These are phyloP conservation scores for Nemophila menziesii DNA, from an alignment of 257 asterid species.

Conservation along the genomic window DNA sequence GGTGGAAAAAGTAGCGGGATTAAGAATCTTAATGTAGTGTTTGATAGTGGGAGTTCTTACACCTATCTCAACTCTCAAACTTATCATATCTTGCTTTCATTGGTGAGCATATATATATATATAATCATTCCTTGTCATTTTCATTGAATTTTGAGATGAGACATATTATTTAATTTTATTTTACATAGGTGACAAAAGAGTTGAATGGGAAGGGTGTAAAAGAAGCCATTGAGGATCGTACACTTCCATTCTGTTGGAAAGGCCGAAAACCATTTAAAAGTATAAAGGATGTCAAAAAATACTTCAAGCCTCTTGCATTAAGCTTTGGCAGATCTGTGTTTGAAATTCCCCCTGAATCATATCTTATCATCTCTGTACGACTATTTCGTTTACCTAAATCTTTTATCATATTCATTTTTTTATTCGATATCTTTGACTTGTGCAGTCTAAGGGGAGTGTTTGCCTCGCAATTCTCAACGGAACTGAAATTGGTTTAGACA, in stretches of 20 bases:
- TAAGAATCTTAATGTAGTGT: constrained; percentile 61
- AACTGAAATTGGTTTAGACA: constrained; percentile 70
- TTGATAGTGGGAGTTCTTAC: constrained; percentile 97
- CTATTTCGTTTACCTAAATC: constrained; percentile 5
- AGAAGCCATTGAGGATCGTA: constrained; percentile 60
- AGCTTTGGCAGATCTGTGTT: constrained; percentile 53
- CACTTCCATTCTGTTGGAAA: constrained; percentile 88
- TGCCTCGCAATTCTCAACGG: constrained; percentile 92
- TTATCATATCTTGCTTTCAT: constrained; percentile 46
- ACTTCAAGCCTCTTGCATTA: constrained; percentile 70
- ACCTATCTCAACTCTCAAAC: constrained; percentile 66
- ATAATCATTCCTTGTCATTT: background rate
- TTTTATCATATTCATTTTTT: background rate
- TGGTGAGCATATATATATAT: no score
- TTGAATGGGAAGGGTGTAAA: constrained; percentile 49
- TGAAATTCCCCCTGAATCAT: constrained; percentile 74
- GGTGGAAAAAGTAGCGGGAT: constrained; percentile 67
- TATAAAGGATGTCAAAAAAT: constrained; percentile 51
- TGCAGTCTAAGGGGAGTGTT: constrained; percentile 72
- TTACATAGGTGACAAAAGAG: constrained; percentile 48
- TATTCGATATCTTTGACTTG: no score
- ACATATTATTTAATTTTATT: background rate
- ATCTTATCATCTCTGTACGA: constrained; percentile 83
- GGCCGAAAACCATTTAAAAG: constrained; percentile 72
- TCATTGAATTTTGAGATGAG: no score